Base-by-base conservation (phyloP, 2,329 filamentous ascomycete species). In the Arthrobotrys pseudoclavata region DNA sequence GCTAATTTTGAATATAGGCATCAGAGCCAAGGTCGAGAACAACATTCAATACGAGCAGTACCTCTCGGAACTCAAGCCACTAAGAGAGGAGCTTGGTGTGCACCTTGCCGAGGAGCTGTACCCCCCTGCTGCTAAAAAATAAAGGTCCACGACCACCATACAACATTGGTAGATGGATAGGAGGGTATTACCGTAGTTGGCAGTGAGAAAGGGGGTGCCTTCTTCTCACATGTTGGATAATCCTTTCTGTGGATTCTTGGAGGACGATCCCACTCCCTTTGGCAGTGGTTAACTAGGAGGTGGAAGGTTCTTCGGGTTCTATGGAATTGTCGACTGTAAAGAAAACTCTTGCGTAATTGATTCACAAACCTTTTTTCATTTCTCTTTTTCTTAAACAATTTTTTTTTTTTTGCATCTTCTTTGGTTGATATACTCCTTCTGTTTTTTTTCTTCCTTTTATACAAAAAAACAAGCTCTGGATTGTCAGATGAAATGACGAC, bases 21-120 rank as follows among this genome's bases (percentile, higher is more conserved):
- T 99, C 89, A 97, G 97, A 88, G 93, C 94, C 86, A 99, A 99
- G 90, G 96, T 98, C 82, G 96, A 99, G 90, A 99, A 97, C 90
- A 91, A 93, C 86, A 89, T 90, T 83, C 96, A 99, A 88, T 99
- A 99, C 87, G 89, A 97, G 84, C 91, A 97, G 87, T 97, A 97
- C 86, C 90, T 99, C 79, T 88, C 92, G 84, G 93, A 97, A 87
- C 93, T 99, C 82, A 93, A 97, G 88, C 88, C 91, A 80, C 88
- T 98, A 83, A 91, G 94, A 83, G 93, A 97, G 88, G 95, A 98
- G 87, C 90, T 98, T 80, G 95, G 95, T 82, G 90, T 98, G 82
- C 87, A 89, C 81, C 89, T 97, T 82, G 97, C 96, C 88, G 95
- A 98, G 88, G 90, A 93, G 83, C 88, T 98, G 85, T 98, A 94